Evolutionary conservation across 164 flowering plant genomes (phyloP).

Genomic region (Hamamelis virginiana): DNA sequence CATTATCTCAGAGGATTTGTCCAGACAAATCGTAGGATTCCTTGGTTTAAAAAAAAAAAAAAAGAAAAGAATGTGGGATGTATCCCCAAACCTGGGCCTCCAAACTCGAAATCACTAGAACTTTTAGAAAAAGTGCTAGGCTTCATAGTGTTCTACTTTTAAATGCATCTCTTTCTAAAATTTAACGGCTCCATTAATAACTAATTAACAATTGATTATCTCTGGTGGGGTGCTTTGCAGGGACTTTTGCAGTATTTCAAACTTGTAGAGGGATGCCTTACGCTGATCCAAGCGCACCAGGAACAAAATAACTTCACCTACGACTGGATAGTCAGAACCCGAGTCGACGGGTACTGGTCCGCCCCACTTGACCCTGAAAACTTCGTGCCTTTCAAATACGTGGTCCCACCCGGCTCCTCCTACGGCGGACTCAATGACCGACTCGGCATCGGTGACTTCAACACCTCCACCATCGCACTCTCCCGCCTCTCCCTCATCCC

Average conservation of each 20-base stretch:
- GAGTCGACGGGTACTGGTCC: slow-evolving; percentile 91
- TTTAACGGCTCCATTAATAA: no score
- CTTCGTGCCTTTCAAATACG: slow-evolving; percentile 57
- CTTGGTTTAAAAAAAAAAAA: no score
- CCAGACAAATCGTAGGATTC: no score
- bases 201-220: no score
- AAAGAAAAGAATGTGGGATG: no score
- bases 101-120: no score
- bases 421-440: slow-evolving; percentile 92
- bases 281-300: slow-evolving; percentile 58
- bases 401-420: slow-evolving; percentile 78
- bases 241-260: slow-evolving; percentile 85
- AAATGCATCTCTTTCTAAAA: no score
- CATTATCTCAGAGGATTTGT: no score
- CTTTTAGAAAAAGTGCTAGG: no score
- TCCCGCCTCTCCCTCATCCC: slow-evolving; percentile 90
- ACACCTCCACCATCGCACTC: slow-evolving; percentile 68
- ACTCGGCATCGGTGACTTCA: slow-evolving; percentile 74
- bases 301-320: slow-evolving; percentile 57
- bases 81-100: no score
- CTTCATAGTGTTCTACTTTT: no score
- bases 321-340: slow-evolving; percentile 91
- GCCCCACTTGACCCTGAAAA: slow-evolving; percentile 52
- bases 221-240: slow-evolving; percentile 32
- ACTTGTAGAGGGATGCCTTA: slow-evolving; percentile 86